These are phyloP conservation scores for Nemania abortiva DNA, from an alignment of 2,329 filamentous ascomycete species.

Conservation along the genomic window DNA sequence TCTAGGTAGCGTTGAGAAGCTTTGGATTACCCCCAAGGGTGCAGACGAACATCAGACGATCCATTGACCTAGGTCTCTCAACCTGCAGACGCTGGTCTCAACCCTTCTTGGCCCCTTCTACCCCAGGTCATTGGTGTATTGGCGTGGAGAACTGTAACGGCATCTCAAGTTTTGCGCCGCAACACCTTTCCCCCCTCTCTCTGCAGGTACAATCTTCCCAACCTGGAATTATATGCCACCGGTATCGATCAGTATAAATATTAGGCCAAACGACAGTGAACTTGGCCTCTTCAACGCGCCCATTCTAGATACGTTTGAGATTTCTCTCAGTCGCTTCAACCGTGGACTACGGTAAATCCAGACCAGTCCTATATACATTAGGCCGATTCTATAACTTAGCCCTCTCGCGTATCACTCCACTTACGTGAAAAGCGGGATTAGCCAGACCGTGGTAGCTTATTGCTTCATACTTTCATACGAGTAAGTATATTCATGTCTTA, in stretches of 20 bases:
- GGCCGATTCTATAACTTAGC: background rate
- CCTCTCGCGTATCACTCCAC: background rate
- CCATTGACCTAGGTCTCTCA: background rate
- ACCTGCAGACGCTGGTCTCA: conserved; percentile 1
- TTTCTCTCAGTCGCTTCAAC: background rate
- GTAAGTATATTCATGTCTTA: background rate
- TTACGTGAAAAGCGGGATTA: background rate
- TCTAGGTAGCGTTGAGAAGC: background rate
- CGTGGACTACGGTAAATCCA: background rate
- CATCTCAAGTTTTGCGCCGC: conserved; percentile 5
- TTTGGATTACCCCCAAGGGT: conserved; percentile 4
- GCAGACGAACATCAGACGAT: conserved; percentile 7
- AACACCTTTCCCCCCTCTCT: background rate
- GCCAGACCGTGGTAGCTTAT: background rate
- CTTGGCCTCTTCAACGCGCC: background rate
- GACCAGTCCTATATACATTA: background rate
- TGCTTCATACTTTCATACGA: background rate
- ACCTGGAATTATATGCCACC: background rate
- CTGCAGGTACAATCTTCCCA: background rate
- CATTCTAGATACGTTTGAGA: background rate
- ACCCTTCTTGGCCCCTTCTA: background rate
- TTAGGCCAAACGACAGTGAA: background rate
- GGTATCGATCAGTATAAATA: conserved; percentile 8
- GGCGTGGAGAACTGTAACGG: background rate
- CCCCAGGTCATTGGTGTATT: background rate